A percentile compares a stretch with the other conserved stretches of the same genome.
These are phyloP conservation scores for Martiniozyma asiatica DNA, from an alignment of 1,139 yeast species.

Conservation along the genomic window DNA sequence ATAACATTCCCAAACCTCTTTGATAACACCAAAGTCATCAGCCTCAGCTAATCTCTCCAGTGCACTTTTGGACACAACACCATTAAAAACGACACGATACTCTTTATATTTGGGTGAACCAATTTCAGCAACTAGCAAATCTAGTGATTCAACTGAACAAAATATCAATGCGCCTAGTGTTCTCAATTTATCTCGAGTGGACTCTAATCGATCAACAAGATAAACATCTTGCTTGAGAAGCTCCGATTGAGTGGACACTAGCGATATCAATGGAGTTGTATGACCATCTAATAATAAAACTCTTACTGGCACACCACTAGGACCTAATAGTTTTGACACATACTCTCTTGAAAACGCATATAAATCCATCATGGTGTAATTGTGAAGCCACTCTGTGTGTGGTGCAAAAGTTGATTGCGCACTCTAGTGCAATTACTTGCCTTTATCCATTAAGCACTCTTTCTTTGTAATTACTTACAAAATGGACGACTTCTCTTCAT, in stretches of 20 bases:
- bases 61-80: constrained; percentile 59
- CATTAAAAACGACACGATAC: constrained; percentile 70
- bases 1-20: constrained; percentile 67
- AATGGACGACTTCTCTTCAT: constrained; percentile 11
- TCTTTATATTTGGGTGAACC: constrained; percentile 65
- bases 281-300: constrained; percentile 68
- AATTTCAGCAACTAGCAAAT: constrained; percentile 50
- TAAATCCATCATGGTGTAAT: constrained; percentile 33
- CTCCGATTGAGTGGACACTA: constrained; percentile 80
- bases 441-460: too few species aligned
- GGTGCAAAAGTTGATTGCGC: too few species aligned
- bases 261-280: constrained; percentile 75
- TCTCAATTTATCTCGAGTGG: constrained; percentile 61
- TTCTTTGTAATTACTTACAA: too few species aligned
- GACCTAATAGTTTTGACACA: constrained; percentile 32
- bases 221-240: constrained; percentile 72
- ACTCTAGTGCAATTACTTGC: too few species aligned
- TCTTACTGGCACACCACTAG: constrained; percentile 26
- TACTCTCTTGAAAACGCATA: constrained; percentile 39
- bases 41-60: constrained; percentile 81
- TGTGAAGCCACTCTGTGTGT: too few species aligned
- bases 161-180: too few species aligned
- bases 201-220: constrained; percentile 61
- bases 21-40: constrained; percentile 75
- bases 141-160: constrained; percentile 33